These are phyloP conservation scores for Brettanomyces anomalus DNA, from an alignment of 805 yeast genomes.

Conservation along the genomic window DNA sequence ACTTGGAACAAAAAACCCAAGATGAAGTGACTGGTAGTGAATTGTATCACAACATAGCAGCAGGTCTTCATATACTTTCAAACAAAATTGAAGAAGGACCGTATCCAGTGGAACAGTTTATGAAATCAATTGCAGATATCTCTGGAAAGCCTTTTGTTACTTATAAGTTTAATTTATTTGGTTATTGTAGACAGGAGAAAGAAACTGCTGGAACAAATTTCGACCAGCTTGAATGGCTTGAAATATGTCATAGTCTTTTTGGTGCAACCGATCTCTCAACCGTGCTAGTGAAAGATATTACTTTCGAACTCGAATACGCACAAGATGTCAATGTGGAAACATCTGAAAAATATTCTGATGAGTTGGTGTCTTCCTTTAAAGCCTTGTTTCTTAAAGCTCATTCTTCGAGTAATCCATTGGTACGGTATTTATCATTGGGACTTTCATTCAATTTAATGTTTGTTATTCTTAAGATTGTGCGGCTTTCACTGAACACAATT, in stretches of 20 bases:
- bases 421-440: background rate
- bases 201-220: conserved; percentile 1
- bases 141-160: conserved; percentile 36
- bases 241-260: conserved; percentile 6
- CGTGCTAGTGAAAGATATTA: conserved; percentile 41
- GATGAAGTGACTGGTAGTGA: background rate
- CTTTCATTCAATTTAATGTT: conserved; percentile 10
- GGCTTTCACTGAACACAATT: conserved; percentile 9
- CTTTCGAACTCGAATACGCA: conserved; percentile 32
- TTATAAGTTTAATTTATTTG: conserved; percentile 36
- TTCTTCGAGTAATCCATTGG: background rate
- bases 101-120: conserved; percentile 6
- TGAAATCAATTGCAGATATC: conserved; percentile 21
- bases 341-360: background rate
- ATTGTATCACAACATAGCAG: background rate
- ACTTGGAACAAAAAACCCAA: conserved; percentile 5
- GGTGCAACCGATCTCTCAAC: conserved; percentile 31
- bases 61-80: background rate
- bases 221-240: background rate
- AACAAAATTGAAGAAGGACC: background rate
- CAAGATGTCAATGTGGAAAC: background rate
- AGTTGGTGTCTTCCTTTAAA: background rate
- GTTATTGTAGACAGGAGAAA: conserved; percentile 34
- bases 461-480: conserved; percentile 10
- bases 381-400: background rate